Base-by-base conservation (phyloP, 2,329 filamentous ascomycete species). In the Neofusicoccum laricinum region DNA sequence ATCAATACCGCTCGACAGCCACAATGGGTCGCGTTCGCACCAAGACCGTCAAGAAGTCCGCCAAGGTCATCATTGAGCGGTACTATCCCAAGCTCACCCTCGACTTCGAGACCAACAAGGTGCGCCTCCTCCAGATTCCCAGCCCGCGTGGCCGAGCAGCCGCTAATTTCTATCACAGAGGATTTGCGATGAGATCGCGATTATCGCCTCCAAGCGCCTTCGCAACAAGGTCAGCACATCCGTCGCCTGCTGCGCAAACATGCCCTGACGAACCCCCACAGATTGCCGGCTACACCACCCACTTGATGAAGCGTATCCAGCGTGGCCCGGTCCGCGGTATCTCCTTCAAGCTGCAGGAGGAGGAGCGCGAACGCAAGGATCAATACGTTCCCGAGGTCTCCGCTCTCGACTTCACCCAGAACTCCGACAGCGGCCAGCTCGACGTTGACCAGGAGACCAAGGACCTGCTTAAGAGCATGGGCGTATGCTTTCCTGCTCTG, bases 331-430 rank as follows among this genome's bases (percentile, higher is more conserved):
- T 99, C 83, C 96, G 95, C 77, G 95, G 95, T 87, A 99, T 99
- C 85, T 99, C 96, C 83, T 99, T 99, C 93, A 99, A 99, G 89
- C 92, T 99, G 68, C 95, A 99, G 86, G 95, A 99, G 87, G 95
- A 99, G 87, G 95, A 99, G 90, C 92, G 95, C 88, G 95, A 99
- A 86, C 91, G 95, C 82, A 99, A 99, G 91, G 95, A 99, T 87
- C 95, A 99, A 87, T 99, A 97, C 86, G 95, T 99, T 72, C 95
- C 95, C 78, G 95, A 99, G 85, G 87, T 99, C 75, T 99, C 96
- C 67, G 95, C 95, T 79, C 91, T 99, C 80, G 95, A 99, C 88
- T 96, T 97, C 86, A 89, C 90, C 78, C 92, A 97, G 87, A 92
- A 91, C 85, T 88, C 87, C 80, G 95, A 98, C 86, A 90, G 85